Conservation (phyloP, 2,329 filamentous ascomycete genomes). For the Phialophora macrospora region DNA sequence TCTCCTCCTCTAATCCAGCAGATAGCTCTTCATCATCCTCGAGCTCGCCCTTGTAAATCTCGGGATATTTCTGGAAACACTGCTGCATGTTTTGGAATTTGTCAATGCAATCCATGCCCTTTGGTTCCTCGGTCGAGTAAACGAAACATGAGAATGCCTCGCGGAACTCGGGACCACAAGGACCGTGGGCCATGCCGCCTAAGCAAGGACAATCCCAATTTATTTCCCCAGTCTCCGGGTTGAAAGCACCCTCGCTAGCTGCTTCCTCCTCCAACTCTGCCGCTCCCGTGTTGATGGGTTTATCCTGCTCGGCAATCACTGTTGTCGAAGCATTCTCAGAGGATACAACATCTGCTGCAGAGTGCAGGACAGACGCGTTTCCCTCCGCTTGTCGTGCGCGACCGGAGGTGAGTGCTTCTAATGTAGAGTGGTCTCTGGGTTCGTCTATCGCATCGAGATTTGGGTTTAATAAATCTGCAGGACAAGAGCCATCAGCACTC, state of each 20-base stretch:
- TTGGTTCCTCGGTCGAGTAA: conserved; percentile 90
- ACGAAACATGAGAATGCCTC: conserved; percentile 98
- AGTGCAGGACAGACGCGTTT: conserved; percentile 59
- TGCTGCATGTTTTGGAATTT: conserved; percentile 98
- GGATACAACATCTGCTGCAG: conserved; percentile 32
- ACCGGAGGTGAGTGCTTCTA: conserved; percentile 36
- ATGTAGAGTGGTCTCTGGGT: conserved; percentile 25
- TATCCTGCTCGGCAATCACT: conserved; percentile 27
- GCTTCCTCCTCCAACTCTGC: conserved; percentile 78
- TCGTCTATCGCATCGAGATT: conserved; percentile 33
- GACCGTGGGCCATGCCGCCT: conserved; percentile 94
- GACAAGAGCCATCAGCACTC: conserved; percentile 9
- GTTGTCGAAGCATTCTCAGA: conserved; percentile 34
- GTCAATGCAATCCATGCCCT: conserved; percentile 96
- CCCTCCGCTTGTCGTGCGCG: conserved; percentile 43
- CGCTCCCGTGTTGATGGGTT: conserved; percentile 35
- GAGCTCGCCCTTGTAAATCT: conserved; percentile 88
- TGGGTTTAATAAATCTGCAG: conserved; percentile 38
- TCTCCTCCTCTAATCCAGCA: conserved; percentile 44
- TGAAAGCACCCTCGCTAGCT: conserved; percentile 87
- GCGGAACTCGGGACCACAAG: conserved; percentile 94
- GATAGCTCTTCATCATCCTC: conserved; percentile 71
- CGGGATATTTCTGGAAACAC: conserved; percentile 91
- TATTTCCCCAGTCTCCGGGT: conserved; percentile 98
- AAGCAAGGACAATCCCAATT: conserved; percentile 99